phyloP scores from a whole-genome alignment of 805 yeast genomes.

The Candida hungchunana region DNA sequence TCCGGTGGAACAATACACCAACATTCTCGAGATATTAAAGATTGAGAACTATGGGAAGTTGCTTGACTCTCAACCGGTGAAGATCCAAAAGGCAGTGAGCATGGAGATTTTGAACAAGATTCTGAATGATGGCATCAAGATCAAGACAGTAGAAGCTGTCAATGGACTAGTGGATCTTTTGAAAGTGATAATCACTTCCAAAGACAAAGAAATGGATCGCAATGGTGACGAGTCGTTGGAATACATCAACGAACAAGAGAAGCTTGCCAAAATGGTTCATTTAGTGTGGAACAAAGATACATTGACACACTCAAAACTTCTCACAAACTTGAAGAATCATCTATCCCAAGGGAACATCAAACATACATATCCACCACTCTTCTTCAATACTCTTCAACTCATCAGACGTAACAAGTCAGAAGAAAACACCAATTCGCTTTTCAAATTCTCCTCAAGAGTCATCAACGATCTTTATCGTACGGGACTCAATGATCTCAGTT shows the following conservation, averaged over 20 bases:
- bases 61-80: slow-evolving; percentile 46
- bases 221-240: slow-evolving; percentile 31
- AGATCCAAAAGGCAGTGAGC: slow-evolving; percentile 55
- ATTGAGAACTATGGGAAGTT: slow-evolving; percentile 50
- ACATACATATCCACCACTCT: slow-evolving; percentile 73
- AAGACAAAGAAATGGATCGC: slow-evolving; percentile 23
- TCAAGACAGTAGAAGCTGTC: slow-evolving; percentile 44
- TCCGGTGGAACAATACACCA: slow-evolving; percentile 40
- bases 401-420: slow-evolving; percentile 41
- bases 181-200: slow-evolving; percentile 44
- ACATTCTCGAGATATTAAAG: slow-evolving; percentile 32
- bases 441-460: slow-evolving; percentile 68
- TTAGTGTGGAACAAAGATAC: slow-evolving; percentile 50
- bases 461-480: slow-evolving; percentile 57
- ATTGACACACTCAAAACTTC: slow-evolving; percentile 38
- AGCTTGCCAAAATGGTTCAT: slow-evolving; percentile 66
- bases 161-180: slow-evolving; percentile 56
- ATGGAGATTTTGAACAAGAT: slow-evolving; percentile 57
- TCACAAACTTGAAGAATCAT: slow-evolving; percentile 42
- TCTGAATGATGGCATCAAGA: slow-evolving; percentile 35
- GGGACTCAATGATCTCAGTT: slow-evolving; percentile 35
- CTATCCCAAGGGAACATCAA: slow-evolving; percentile 56
- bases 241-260: slow-evolving; percentile 47
- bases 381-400: slow-evolving; percentile 55
- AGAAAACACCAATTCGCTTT: slow-evolving; percentile 33